Evolutionary conservation across 2,329 filamentous ascomycete species (phyloP), one percentile per base, ranked within the genome.

Genomic region (Pseudogymnoascus verrucosus): DNA sequence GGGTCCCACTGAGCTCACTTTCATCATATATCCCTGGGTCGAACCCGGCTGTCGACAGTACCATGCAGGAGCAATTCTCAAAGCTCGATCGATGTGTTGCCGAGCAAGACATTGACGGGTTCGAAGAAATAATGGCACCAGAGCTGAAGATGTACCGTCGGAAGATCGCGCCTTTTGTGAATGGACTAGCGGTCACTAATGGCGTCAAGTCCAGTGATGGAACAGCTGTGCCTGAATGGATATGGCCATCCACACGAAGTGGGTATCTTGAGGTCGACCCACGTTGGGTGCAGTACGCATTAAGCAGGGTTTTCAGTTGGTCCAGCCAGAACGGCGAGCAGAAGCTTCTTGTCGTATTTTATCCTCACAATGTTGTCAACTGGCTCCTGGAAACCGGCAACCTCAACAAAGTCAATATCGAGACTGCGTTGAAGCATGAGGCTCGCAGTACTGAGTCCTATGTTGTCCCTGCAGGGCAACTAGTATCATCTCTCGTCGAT

Each of bases 361-460:
- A 78, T 64, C 76, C 80, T 4, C 76, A 77, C 1, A 82, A 81
- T 64, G 75, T 81, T 16, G 79, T 85, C 54, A 81, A 80, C 39
- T 88, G 86, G 72, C 79, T 88, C 1, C 78, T 84, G 4, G 78
- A 83, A 62, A 82, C 83, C 1, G 85, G 86, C 4, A 83, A 87
- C 68, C 74, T 88, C 64, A 86, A 83, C 1, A 70, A 82, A 4
- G 79, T 82, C 23, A 88, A 88, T 67, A 69, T 87, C 61, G 81
- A 80, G 68, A 79, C 83, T 2, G 83, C 84, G 1, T 82, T 88
- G 70, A 79, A 79, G 66, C 77, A 78, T 12, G 77, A 80, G 36
- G 51, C 74, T 80, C 16, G 73, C 75, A 5, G 60, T 63, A 16
- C 26, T 11, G 71, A 74, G 0, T 79, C 82, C 44, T 72, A 70